Base-by-base conservation (phyloP, 495 filamentous ascomycete species). In the Amniculicola lignicola region DNA sequence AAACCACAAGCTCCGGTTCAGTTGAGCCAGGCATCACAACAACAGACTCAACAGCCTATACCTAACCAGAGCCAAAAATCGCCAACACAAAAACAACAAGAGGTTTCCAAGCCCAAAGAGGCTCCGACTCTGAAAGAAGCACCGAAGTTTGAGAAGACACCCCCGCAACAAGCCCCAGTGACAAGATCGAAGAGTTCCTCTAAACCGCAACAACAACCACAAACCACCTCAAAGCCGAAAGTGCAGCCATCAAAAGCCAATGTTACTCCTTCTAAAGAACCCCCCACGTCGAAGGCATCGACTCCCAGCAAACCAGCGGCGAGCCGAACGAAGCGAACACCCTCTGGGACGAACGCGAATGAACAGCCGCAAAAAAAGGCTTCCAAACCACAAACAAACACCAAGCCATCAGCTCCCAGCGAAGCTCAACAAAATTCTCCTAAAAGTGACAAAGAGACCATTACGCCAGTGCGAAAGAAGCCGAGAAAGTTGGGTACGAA, bases 91-190 rank as follows among this genome's bases (percentile, higher is more conserved):
- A 44, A 27, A 16, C 41, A 15, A 7, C 41, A 25, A 10, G 18
- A 44, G 41, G 16, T 22, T 22, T 22, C 41, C 16, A 44, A 44
- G 25, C 41, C 41, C 9, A 44, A 27, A 27, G 22, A 5, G 25
- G 41, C 41, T 23, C 41, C 41, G 9, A 44, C 16, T 15, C 18
- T 22, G 9, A 44, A 44, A 44, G 41, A 44, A 44, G 41, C 41
- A 4, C 41, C 41, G 21, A 22, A 44, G 9, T 10, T 25, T 6
- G 9, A 44, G 16, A 22, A 44, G 23, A 44, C 37, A 6, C 37
- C 10, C 6, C 16, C 37, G 6, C 37, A 18, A 40, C 9, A 18
- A 40, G 37, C 37, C 19, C n/a, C 29, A 7, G 29, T n/a, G 29
- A n/a, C n/a, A 33, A 33, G n/a, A n/a, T n/a, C n/a, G n/a, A n/a